A percentile compares a stretch with the other conserved stretches of the same genome.
These are phyloP conservation scores for Micractinium conductrix DNA, from an alignment of 139 green algal genomes.

Conservation along the genomic window DNA sequence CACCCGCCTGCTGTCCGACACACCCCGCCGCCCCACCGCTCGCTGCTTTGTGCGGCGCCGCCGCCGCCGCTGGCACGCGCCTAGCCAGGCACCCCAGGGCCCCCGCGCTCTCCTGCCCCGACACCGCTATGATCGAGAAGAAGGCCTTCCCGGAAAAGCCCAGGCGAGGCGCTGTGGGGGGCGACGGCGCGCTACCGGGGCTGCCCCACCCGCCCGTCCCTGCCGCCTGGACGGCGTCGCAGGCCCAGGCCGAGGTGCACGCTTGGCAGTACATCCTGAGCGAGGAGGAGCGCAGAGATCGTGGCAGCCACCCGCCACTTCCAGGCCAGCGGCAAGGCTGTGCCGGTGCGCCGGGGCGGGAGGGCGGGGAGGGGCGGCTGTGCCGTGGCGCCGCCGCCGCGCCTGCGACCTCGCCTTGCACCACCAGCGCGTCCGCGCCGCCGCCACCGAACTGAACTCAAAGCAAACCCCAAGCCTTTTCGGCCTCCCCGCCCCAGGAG, in stretches of 20 bases:
- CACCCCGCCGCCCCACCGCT: too few relatives aligned
- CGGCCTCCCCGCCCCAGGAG: not conserved
- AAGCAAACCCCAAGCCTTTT: not conserved
- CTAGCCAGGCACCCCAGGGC: too few relatives aligned
- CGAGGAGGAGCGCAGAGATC: not conserved
- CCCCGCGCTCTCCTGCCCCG: too few relatives aligned
- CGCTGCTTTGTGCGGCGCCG: too few relatives aligned
- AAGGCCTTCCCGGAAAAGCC: too few relatives aligned
- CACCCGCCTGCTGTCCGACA: too few relatives aligned
- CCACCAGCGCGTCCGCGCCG: not conserved
- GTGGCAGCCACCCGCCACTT: not conserved
- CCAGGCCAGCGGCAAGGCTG: not conserved
- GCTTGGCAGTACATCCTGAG: not conserved
- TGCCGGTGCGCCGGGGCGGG: too few relatives aligned
- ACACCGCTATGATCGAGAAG: too few relatives aligned
- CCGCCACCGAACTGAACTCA: too few relatives aligned
- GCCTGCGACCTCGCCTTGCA: not conserved
- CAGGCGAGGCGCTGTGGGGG: too few relatives aligned
- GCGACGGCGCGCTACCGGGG: not conserved
- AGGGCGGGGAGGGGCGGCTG: not conserved
- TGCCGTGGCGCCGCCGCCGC: not conserved
- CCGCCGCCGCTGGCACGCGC: too few relatives aligned
- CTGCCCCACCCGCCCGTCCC: not conserved
- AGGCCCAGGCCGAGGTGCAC: not conserved
- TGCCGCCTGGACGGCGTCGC: slow-evolving; percentile 1